A percentile compares a stretch with the other conserved stretches of the same genome.
Evolutionary conservation across 495 filamentous ascomycete genomes (phyloP).

Genomic region (Geopyxis carbonaria): DNA sequence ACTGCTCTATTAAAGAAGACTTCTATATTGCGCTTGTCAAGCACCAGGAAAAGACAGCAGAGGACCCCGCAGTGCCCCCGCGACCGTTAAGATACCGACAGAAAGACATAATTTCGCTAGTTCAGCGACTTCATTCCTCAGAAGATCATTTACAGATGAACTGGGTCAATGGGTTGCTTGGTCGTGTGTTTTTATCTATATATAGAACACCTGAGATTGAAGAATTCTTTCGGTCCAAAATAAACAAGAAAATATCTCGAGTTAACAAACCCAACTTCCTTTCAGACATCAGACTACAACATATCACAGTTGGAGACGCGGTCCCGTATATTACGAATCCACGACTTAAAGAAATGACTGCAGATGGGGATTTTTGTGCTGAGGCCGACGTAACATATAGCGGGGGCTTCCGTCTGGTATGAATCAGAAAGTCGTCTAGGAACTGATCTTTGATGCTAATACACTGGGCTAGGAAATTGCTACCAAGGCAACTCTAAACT

Average conservation of each 20-base stretch:
- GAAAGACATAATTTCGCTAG: conserved; percentile 67
- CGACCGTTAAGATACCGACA: conserved; percentile 62
- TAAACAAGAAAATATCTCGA: conserved; percentile 88
- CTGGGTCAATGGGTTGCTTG: conserved; percentile 85
- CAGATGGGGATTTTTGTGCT: conserved; percentile 72
- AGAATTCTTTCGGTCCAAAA: conserved; percentile 60
- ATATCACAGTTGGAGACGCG: conserved; percentile 69
- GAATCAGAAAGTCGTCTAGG: too few species aligned
- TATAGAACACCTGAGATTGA: conserved; percentile 74
- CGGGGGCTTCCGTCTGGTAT: conserved; percentile 59
- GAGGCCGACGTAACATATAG: conserved; percentile 78
- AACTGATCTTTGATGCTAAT: too few species aligned
- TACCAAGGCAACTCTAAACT: conserved; percentile 74
- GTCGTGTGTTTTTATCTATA: conserved; percentile 68
- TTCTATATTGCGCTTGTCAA: conserved; percentile 88
- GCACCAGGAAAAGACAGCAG: conserved; percentile 54
- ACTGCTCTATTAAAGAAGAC: conserved; percentile 88
- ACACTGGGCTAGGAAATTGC: conserved; percentile 48
- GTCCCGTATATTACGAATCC: conserved; percentile 84
- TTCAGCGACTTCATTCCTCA: conserved; percentile 77
- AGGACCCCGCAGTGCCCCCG: conserved; percentile 36
- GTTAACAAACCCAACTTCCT: conserved; percentile 86
- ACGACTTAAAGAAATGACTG: conserved; percentile 69
- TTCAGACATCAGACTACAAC: conserved; percentile 58
- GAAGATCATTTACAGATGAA: conserved; percentile 83